phyloP scores from a whole-genome alignment of 805 yeast genomes.

The Candida rishiriensis region DNA sequence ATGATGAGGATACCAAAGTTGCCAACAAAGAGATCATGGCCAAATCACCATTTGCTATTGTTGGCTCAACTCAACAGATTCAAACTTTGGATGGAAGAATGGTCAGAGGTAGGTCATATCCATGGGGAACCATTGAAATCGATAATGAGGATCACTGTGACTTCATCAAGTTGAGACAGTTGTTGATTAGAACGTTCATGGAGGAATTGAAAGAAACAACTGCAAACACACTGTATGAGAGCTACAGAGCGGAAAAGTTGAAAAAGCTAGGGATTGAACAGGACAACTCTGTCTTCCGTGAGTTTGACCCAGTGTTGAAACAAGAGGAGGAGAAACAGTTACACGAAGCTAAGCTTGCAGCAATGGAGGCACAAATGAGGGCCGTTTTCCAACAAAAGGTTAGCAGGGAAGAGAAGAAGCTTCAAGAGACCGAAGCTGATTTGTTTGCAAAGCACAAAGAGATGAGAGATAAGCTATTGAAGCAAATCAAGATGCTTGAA shows the following conservation, averaged over 20 bases:
- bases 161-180: slow-evolving; percentile 81
- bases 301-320: slow-evolving; percentile 86
- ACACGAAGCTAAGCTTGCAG: slow-evolving; percentile 90
- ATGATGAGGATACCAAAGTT: slow-evolving; percentile 72
- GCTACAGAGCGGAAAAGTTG: slow-evolving; percentile 83
- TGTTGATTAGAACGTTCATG: slow-evolving; percentile 82
- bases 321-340: slow-evolving; percentile 90
- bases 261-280: slow-evolving; percentile 81
- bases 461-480: slow-evolving; percentile 89
- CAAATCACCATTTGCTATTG: slow-evolving; percentile 86
- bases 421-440: slow-evolving; percentile 95
- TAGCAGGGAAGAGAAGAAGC: slow-evolving; percentile 91
- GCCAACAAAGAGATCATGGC: slow-evolving; percentile 64
- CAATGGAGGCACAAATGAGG: slow-evolving; percentile 96
- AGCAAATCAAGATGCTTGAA: slow-evolving; percentile 85
- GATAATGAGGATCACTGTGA: slow-evolving; percentile 94
- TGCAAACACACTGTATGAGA: slow-evolving; percentile 70
- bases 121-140: slow-evolving; percentile 96
- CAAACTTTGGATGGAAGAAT: slow-evolving; percentile 67
- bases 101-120: slow-evolving; percentile 90
- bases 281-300: slow-evolving; percentile 89
- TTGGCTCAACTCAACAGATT: slow-evolving; percentile 78
- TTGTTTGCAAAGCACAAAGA: slow-evolving; percentile 93
- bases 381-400: slow-evolving; percentile 95
- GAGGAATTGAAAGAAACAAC: slow-evolving; percentile 93